Percentiles rank a stretch among this genome's conserved stretches.
These are phyloP conservation scores for Schizochytrium sp. DNA, from an alignment of 108 stramenopile species.

Conservation along the genomic window DNA sequence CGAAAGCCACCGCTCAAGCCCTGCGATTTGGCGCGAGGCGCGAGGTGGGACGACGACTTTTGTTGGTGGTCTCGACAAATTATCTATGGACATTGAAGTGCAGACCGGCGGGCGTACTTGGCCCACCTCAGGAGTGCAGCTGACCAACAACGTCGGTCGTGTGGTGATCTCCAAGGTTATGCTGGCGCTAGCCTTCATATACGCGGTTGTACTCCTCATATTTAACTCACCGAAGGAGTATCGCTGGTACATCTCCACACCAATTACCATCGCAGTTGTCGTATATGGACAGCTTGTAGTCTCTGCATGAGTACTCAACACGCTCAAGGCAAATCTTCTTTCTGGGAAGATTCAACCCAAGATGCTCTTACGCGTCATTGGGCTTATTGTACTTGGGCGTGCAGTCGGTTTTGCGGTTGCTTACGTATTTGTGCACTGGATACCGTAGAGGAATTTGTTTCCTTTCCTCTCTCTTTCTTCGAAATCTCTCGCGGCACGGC, in stretches of 20 bases:
- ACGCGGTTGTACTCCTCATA: not conserved
- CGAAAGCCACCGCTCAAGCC: not conserved
- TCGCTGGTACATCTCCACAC: conserved; percentile 5
- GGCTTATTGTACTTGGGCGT: conserved; percentile 22
- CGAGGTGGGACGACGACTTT: not conserved
- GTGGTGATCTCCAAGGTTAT: not conserved
- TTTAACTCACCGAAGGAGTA: not conserved
- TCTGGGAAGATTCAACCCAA: conserved; percentile 23
- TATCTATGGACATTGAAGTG: conserved; percentile 27
- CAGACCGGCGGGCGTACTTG: conserved; percentile 28
- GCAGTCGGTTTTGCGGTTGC: not conserved
- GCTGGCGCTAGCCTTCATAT: not conserved
- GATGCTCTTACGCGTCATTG: conserved; percentile 23
- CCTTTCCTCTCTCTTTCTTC: too few relatives aligned
- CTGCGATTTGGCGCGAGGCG: not conserved
- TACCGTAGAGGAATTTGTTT: not conserved
- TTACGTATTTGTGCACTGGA: not conserved
- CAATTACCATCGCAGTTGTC: not conserved
- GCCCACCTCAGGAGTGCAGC: not conserved
- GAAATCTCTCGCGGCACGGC: too few relatives aligned
- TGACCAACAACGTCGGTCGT: not conserved
- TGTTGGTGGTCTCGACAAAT: not conserved
- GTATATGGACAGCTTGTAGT: conserved; percentile 11
- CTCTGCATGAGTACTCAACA: conserved; percentile 24
- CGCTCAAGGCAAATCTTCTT: conserved; percentile 21